phyloP scores from a whole-genome alignment of 2,329 filamentous ascomycete species.

The Fusarium domesticum region DNA sequence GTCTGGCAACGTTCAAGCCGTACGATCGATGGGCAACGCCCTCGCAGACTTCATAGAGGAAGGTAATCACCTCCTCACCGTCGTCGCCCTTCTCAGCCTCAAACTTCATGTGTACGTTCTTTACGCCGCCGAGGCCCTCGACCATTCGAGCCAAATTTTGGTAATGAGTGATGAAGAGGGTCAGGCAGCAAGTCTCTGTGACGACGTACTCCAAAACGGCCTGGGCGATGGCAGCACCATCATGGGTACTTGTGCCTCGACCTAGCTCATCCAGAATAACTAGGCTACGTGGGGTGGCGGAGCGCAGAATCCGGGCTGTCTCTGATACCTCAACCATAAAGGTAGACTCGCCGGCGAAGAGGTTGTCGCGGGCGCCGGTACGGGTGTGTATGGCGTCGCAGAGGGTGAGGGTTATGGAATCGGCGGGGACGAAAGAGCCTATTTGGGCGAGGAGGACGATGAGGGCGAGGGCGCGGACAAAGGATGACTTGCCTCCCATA shows the following conservation, averaged over 20 bases:
- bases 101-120: slow-evolving; percentile 95
- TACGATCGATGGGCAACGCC: slow-evolving; percentile 93
- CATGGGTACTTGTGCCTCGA: slow-evolving; percentile 88
- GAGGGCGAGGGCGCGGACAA: slow-evolving; percentile 87
- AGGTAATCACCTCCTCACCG: slow-evolving; percentile 78
- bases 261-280: slow-evolving; percentile 95
- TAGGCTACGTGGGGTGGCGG: slow-evolving; percentile 78
- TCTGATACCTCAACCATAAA: slow-evolving; percentile 98
- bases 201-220: slow-evolving; percentile 86
- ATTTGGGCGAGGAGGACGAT: slow-evolving; percentile 93
- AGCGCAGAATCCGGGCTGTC: slow-evolving; percentile 84
- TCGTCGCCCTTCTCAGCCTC: slow-evolving; percentile 42
- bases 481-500: slow-evolving; percentile 99
- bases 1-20: slow-evolving; percentile 84
- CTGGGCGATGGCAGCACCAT: slow-evolving; percentile 93
- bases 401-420: slow-evolving; percentile 70
- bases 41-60: slow-evolving; percentile 87
- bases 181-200: slow-evolving; percentile 69
- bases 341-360: slow-evolving; percentile 89
- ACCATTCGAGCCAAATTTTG: slow-evolving; percentile 75
- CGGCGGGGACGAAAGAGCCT: slow-evolving; percentile 88
- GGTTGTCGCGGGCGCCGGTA: slow-evolving; percentile 94
- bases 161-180: slow-evolving; percentile 97
- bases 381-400: slow-evolving; percentile 91
- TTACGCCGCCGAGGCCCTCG: slow-evolving; percentile 65